Evolutionary conservation across 2,329 filamentous ascomycete genomes (phyloP), one percentile per base, ranked within the genome.

Genomic region (Aspergillus brunneoviolaceus): DNA sequence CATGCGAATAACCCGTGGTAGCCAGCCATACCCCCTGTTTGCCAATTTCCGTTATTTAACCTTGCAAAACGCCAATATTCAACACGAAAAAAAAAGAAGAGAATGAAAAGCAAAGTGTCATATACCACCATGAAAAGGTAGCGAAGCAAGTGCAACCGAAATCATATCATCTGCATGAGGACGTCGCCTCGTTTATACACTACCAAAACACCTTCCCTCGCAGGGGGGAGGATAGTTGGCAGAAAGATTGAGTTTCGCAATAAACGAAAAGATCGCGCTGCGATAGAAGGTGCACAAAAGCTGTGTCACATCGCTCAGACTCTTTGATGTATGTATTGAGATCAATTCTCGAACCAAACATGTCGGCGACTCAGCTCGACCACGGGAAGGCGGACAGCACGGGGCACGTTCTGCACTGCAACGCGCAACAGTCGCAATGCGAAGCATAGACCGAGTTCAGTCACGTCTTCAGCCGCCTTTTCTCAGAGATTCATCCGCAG

Each of bases 391-490:
- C 16, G 16, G 16, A 19, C 39, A 45, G 39, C 39, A 45, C 14
- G 14, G 39, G n/a, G 39, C 39, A 45, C 16, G 33, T 45, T 45
- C 39, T 16, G n/a, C 5, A 21, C 29, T 33, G 42, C 29, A 47
- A 31, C 23, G 39, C 25, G 5, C 10, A 11, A 7, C 16, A 10
- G n/a, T 29, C 16, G 23, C 23, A 42, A 21, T 39, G 16, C 21
- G 7, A 48, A 48, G 45, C 25, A 47, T 48, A 9, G 21, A 45
- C 16, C 35, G 12, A 27, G 1, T 12, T 45, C 16, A 12, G 12
- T 19, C 39, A 35, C n/a, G 33, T 48, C 42, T 58, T 79, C 71
- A 81, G 29, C 79, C 79, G 21, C 79, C 79, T 68, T 81, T 81
- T 56, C 78, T 72, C 66, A 80, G 60, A 14, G 77, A 76, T 58